Evolutionary conservation across 306 rosid species (phyloP).

Genomic region (Pachyrhizus erosus): DNA sequence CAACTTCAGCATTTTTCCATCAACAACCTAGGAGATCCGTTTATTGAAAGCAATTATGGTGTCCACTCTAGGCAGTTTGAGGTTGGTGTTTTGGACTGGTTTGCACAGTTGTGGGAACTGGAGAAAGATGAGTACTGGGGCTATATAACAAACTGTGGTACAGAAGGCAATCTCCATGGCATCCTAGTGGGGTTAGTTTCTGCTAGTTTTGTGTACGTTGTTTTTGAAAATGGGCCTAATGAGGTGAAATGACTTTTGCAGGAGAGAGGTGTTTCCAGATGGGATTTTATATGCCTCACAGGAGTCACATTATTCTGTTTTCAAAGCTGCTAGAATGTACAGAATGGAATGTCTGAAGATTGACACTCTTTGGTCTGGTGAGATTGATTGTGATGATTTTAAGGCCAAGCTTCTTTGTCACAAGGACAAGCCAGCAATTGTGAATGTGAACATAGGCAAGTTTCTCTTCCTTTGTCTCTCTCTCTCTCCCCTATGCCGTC

Average conservation of each 20-base stretch:
- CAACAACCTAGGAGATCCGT: slow-evolving; percentile 29
- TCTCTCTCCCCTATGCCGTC: neutral
- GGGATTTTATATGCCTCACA: slow-evolving; percentile 23
- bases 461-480: neutral
- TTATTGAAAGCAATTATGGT: slow-evolving; percentile 28
- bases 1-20: slow-evolving; percentile 24
- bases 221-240: too few species aligned
- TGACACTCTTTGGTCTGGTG: slow-evolving; percentile 25
- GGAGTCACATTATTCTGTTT: slow-evolving; percentile 24
- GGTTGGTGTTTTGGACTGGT: slow-evolving; percentile 31
- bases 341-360: slow-evolving; percentile 29
- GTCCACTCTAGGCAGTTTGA: slow-evolving; percentile 32
- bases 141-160: slow-evolving; percentile 30
- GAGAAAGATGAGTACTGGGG: slow-evolving; percentile 29
- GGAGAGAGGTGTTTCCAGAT: slow-evolving; percentile 24
- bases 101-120: slow-evolving; percentile 12
- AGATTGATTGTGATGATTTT: slow-evolving; percentile 19
- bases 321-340: slow-evolving; percentile 24
- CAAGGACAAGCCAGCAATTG: slow-evolving; percentile 23
- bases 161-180: slow-evolving; percentile 31
- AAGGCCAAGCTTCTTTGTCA: slow-evolving; percentile 28
- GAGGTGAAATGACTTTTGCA: neutral
- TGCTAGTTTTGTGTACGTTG: neutral
- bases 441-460: slow-evolving; percentile 19
- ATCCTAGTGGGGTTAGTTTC: slow-evolving; percentile 23